Conservation (phyloP, 78 protist genomes). For the Ministeria vibrans region DNA sequence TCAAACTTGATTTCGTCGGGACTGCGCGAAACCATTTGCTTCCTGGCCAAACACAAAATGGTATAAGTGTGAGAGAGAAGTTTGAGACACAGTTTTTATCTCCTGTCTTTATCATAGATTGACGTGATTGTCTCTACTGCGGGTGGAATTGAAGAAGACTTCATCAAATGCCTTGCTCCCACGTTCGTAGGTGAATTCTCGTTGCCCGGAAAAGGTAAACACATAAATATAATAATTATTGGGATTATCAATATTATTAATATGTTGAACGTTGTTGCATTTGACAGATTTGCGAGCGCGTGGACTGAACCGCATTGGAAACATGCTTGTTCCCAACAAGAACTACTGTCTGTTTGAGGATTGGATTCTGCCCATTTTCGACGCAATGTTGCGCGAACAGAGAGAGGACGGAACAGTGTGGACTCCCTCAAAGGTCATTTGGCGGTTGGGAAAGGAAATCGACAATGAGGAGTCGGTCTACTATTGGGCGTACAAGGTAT, state of each 20-base stretch:
- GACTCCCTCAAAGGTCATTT: conserved; percentile 92
- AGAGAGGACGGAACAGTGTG: conserved; percentile 44
- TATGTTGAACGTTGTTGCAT: not conserved
- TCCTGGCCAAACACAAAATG: conserved; percentile 68
- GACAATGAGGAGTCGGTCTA: conserved; percentile 77
- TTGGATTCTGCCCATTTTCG: conserved; percentile 95
- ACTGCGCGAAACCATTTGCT: conserved; percentile 84
- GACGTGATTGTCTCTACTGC: conserved; percentile 93
- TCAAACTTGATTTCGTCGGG: conserved; percentile 95
- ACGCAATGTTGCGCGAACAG: conserved; percentile 76
- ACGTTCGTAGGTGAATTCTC: conserved; percentile 89
- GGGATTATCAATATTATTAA: not conserved
- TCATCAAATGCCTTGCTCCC: conserved; percentile 96
- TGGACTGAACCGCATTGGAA: conserved; percentile 96
- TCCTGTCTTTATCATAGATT: conserved; percentile 36
- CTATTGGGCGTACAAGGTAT: conserved; percentile 87
- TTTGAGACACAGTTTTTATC: no score
- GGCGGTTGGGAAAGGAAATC: conserved; percentile 90
- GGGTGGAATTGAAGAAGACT: conserved; percentile 99
- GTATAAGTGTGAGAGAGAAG: no score
- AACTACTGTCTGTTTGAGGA: conserved; percentile 91
- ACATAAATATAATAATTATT: not conserved
- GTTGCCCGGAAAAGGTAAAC: conserved; percentile 57
- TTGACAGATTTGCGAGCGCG: conserved; percentile 4
- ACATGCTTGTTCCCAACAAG: conserved; percentile 96